phyloP scores from a whole-genome alignment of 805 yeast species.

The Candida insectorum region DNA sequence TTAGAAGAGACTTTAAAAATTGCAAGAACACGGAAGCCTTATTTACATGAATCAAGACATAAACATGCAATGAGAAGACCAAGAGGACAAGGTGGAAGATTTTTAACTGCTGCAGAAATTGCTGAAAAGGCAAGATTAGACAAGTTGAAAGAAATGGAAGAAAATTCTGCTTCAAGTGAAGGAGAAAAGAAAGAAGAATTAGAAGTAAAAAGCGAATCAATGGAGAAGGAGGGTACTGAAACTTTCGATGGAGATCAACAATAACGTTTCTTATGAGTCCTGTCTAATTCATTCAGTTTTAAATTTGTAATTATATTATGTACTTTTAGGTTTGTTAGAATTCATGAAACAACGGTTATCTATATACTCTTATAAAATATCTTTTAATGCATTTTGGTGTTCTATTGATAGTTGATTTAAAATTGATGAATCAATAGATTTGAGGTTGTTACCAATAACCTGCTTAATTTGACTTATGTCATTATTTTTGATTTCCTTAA shows the following conservation, averaged over 20 bases:
- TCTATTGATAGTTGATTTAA: conserved; percentile 25
- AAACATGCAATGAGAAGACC: conserved; percentile 99
- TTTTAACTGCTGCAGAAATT: conserved; percentile 81
- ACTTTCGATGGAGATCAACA: too few relatives aligned
- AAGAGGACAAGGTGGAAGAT: conserved; percentile 98
- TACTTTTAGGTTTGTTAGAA: conserved; percentile 3
- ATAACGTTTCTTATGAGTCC: conserved; percentile 1
- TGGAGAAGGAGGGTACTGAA: too few relatives aligned
- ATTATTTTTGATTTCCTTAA: conserved; percentile 45
- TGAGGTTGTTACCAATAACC: conserved; percentile 24
- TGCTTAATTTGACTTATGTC: conserved; percentile 26
- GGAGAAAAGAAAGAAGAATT: conserved; percentile 2
- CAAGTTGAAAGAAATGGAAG: conserved; percentile 33
- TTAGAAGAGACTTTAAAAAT: conserved; percentile 85
- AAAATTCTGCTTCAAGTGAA: too few relatives aligned
- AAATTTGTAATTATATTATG: conserved; percentile 7
- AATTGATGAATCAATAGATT: conserved; percentile 21
- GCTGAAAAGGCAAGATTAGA: conserved; percentile 43
- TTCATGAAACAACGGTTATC: too few relatives aligned
- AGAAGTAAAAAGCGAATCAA: not conserved
- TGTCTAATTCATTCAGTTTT: conserved; percentile 1
- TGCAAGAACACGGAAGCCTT: conserved; percentile 88
- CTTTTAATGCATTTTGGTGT: conserved; percentile 12
- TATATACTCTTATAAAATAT: conserved; percentile 1
- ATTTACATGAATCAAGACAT: conserved; percentile 94